Base-by-base conservation (phyloP, 495 filamentous ascomycete species). In the Podospora tetraspora region DNA sequence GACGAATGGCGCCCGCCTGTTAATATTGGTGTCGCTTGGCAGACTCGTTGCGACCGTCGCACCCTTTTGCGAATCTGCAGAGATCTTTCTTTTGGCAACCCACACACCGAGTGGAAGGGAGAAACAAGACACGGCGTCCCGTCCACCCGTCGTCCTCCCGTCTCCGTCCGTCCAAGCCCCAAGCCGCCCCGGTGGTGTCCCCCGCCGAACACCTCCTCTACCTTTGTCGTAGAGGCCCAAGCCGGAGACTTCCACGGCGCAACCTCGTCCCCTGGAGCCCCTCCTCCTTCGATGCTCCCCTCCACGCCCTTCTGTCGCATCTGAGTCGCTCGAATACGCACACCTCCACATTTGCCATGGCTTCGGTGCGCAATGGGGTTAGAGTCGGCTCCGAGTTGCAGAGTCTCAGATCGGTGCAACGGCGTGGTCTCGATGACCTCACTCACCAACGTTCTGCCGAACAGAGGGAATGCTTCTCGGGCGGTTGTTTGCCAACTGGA, bases 281-380 rank as follows among this genome's bases (percentile, higher is more conserved):
- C 59, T 3, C 25, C 59, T 29, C 59, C 12, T 29, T n/a, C 24
- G 22, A 61, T 29, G 59, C 24, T 29, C 16, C 25, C 59, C 24
- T 29, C 59, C 58, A 23, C 58, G 16, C 30, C 57, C 11, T 22
- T 11, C 57, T 32, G 52, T 19, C 23, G 24, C 37, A 27, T n/a
- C 52, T 23, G 25, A 68, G 61, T 68, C 66, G 66, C 25, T 43
- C 37, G 59, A 27, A 59, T 68, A 68, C 66, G 66, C 66, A 57
- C n/a, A 23, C 61, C 12, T 52, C 60, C 25, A 43, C 60, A 58
- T 30, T 29, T 57, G 23, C 60, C 66, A 27, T 34, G 23, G 19
- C 57, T 43, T 68, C 59, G 66, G 59, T 68, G 59, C 16, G 27
- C 61, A 59, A 63, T 52, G 43, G 43, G 43, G 43, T n/a, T 52